Base-by-base conservation (phyloP, 148 eudicot genomes). In the Rhododendron molle region DNA sequence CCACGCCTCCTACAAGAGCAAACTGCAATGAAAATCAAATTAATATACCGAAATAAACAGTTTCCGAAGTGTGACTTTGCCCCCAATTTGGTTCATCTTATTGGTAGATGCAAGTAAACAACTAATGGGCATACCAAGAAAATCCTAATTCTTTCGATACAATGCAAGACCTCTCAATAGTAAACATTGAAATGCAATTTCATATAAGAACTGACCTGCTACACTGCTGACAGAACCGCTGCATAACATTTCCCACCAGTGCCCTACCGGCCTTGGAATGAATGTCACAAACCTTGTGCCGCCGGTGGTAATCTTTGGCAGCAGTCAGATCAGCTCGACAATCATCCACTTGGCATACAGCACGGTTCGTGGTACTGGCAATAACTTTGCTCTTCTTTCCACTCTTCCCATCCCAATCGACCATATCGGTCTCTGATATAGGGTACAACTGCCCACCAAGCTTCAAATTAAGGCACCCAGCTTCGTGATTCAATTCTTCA, bases 161-260 rank as follows among this genome's bases (percentile, higher is more conserved):
- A 36, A 50, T 73, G 71, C 47, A 74, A 84, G 40, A 74, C 79
- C 50, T 21, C 13, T 2, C 11, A 26, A 83, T 28, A 43, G 30
- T 34, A 74, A 74, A 54, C 50, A 21, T 26, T 83, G 3, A 16
- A 78, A 89, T 15, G 49, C 16, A 82, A 23, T 23, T 44, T 34
- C 46, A 46, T 6, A 82, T 18, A 23, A 76, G 44, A 30, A 86
- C 88, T 73, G 58, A 94, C 98, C 98, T 94, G 91, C 99, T 96
- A 88, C 99, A 96, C 91, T 96, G 99, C 92, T 96, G 99, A 89
- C 99, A 96, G 84, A 96, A 96, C 82, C 99, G 90, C 86, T 96
- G 98, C 92, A 90, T 85, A 76, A 88, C 88, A 87, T 90, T 93
- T 47, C 93, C 93, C 28, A 96, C 99, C 86, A 93, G 43, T 34